phyloP scores from a whole-genome alignment of 2,329 filamentous ascomycete genomes.

The Clonostachys solani region DNA sequence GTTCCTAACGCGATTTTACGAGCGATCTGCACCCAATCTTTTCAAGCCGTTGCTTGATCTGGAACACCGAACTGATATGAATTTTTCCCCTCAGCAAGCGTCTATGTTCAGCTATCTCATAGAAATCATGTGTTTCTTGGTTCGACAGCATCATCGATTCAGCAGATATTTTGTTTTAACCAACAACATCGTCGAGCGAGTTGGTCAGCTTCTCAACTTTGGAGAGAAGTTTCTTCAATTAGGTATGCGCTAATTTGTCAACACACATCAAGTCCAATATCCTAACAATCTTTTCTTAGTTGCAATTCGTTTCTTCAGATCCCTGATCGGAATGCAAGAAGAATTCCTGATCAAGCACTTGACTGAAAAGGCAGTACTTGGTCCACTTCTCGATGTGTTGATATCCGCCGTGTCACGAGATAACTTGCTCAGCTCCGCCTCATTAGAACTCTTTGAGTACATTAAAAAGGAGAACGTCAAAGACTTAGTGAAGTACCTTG shows the following conservation, averaged over 20 bases:
- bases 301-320: conserved; percentile 90
- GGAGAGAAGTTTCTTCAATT: conserved; percentile 91
- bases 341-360: conserved; percentile 88
- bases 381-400: conserved; percentile 80
- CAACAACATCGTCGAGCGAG: conserved; percentile 71
- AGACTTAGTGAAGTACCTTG: conserved; percentile 76
- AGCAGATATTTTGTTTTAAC: conserved; percentile 85
- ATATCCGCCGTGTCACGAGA: conserved; percentile 84
- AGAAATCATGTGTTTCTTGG: conserved; percentile 90
- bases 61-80: conserved; percentile 62
- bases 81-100: conserved; percentile 77
- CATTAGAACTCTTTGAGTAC: conserved; percentile 88
- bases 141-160: conserved; percentile 80
- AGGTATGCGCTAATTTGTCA: conserved; percentile 44
- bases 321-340: conserved; percentile 79
- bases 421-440: conserved; percentile 90
- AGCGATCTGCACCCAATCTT: conserved; percentile 76
- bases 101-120: conserved; percentile 89
- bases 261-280: not conserved
- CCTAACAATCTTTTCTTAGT: conserved; percentile 42
- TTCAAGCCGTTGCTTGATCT: conserved; percentile 85
- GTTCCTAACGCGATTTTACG: conserved; percentile 87
- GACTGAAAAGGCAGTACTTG: conserved; percentile 75
- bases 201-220: conserved; percentile 77
- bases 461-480: conserved; percentile 81